phyloP scores from a whole-genome alignment of 352 stramenopile genomes.

The Globisporangium megalacanthum region DNA sequence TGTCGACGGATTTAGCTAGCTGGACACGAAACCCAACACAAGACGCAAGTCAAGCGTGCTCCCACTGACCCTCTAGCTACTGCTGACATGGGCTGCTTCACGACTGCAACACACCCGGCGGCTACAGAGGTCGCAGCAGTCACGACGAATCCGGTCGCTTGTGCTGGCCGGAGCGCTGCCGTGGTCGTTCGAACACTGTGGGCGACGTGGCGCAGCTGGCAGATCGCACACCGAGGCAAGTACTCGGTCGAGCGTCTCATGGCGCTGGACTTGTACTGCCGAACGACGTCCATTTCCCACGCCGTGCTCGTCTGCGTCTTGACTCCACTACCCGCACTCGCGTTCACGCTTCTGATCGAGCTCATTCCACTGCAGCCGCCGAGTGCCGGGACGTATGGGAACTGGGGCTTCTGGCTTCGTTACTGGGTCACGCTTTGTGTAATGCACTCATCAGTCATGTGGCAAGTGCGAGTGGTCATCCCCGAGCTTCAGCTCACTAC shows the following conservation, averaged over 20 bases:
- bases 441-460: background rate
- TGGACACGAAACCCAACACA: too few species aligned
- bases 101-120: too few species aligned
- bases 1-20: too few species aligned
- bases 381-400: slow-evolving; percentile 8
- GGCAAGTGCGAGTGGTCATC: too few species aligned
- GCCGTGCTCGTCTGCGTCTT: slow-evolving; percentile 16
- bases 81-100: too few species aligned
- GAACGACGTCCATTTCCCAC: slow-evolving; percentile 9
- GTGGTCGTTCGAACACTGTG: background rate
- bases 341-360: slow-evolving; percentile 20
- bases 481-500: too few species aligned
- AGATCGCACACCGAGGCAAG: slow-evolving; percentile 3
- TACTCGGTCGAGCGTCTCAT: slow-evolving; percentile 30
- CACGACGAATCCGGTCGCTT: background rate
- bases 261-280: slow-evolving; percentile 21
- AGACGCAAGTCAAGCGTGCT: too few species aligned
- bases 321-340: slow-evolving; percentile 15
- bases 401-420: slow-evolving; percentile 25
- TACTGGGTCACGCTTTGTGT: slow-evolving; percentile 11
- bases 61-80: too few species aligned
- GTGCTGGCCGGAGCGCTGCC: background rate
- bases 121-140: too few species aligned
- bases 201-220: background rate
- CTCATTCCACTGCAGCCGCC: slow-evolving; percentile 23